phyloP scores from a whole-genome alignment of 169 alveolate genomes.

The Theileria equi region DNA sequence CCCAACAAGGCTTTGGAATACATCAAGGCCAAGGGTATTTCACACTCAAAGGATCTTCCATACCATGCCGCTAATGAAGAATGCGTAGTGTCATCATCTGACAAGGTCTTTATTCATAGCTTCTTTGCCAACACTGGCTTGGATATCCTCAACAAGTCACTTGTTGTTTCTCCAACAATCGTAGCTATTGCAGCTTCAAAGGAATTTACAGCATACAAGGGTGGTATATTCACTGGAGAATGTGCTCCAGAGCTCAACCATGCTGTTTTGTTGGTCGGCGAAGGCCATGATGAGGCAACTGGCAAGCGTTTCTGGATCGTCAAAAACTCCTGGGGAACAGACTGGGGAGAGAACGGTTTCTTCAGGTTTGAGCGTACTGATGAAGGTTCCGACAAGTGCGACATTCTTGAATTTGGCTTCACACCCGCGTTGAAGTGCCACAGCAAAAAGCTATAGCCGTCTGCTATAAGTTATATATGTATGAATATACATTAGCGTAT shows the following conservation, averaged over 20 bases:
- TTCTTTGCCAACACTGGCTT: constrained; percentile 28
- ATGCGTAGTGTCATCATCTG: constrained; percentile 32
- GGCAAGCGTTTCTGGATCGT: constrained; percentile 73
- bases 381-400: constrained; percentile 49
- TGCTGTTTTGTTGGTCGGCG: constrained; percentile 83
- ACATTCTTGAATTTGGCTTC: constrained; percentile 26
- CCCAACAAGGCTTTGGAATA: constrained; percentile 79
- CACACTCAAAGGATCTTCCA: constrained; percentile 69
- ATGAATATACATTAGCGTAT: no score
- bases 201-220: constrained; percentile 78
- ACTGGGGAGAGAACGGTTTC: constrained; percentile 83
- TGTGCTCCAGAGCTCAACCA: constrained; percentile 72
- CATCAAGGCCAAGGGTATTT: constrained; percentile 69
- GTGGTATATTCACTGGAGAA: constrained; percentile 71
- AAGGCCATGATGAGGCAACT: constrained; percentile 62
- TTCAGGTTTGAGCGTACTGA: constrained; percentile 65
- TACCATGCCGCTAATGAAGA: constrained; percentile 59
- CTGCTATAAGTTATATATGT: no score
- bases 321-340: constrained; percentile 83
- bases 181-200: constrained; percentile 86
- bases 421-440: constrained; percentile 43
- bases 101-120: constrained; percentile 7
- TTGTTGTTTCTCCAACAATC: constrained; percentile 78
- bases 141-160: constrained; percentile 60
- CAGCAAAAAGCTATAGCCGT: no score